phyloP scores from a whole-genome alignment of 1,139 yeast species.

The Sugiyamaella novakii region DNA sequence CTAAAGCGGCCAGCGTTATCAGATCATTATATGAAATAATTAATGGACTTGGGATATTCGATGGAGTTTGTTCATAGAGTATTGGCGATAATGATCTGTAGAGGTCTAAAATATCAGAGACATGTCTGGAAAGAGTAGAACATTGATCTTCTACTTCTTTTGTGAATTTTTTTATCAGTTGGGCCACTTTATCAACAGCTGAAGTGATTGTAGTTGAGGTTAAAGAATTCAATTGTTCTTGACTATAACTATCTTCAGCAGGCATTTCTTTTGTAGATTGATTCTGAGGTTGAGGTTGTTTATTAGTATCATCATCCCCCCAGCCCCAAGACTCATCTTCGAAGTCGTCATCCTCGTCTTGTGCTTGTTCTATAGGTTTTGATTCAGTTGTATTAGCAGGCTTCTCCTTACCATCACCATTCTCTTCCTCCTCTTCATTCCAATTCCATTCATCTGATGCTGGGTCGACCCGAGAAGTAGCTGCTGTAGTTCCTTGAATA shows the following conservation, averaged over 20 bases:
- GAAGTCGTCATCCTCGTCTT: slow-evolving; percentile 21
- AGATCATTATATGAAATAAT: slow-evolving; percentile 34
- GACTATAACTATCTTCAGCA: background rate
- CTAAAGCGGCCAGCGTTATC: slow-evolving; percentile 18
- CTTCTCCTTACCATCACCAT: slow-evolving; percentile 21
- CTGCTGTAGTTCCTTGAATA: background rate
- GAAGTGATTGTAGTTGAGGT: slow-evolving; percentile 16
- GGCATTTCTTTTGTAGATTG: too few relatives aligned
- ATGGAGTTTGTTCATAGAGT: slow-evolving; percentile 25
- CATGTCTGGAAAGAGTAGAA: slow-evolving; percentile 23
- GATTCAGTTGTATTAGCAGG: too few relatives aligned
- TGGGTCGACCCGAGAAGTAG: background rate
- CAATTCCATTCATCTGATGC: slow-evolving; percentile 30
- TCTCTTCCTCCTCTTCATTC: slow-evolving; percentile 32
- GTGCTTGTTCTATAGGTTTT: slow-evolving; percentile 22
- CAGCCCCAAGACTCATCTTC: slow-evolving; percentile 37
- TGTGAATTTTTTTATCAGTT: slow-evolving; percentile 21
- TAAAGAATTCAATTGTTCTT: slow-evolving; percentile 4
- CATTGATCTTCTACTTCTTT: slow-evolving; percentile 26
- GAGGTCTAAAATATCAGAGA: slow-evolving; percentile 34
- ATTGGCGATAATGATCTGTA: slow-evolving; percentile 36
- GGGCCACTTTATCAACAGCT: slow-evolving; percentile 21
- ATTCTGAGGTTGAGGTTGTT: too few relatives aligned
- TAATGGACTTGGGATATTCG: slow-evolving; percentile 23
- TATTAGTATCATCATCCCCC: slow-evolving; percentile 34